Percentiles rank a stretch among this genome's conserved stretches.
These are phyloP conservation scores for Nitzschia putrida DNA, from an alignment of 108 stramenopile genomes.

Conservation along the genomic window DNA sequence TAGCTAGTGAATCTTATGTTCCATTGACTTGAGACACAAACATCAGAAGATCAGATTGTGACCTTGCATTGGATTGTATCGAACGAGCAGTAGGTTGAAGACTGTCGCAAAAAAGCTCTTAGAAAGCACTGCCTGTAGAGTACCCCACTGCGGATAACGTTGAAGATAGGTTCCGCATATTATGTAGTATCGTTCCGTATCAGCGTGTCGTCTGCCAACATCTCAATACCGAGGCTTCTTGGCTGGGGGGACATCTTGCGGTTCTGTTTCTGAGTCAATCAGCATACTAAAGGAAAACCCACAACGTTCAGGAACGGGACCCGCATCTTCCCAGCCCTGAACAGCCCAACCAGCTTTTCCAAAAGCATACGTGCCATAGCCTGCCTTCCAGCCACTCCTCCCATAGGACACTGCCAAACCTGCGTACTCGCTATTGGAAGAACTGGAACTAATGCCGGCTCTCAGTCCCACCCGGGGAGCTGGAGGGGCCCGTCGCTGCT, in stretches of 20 bases:
- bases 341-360: conserved; percentile 82
- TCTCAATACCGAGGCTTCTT: conserved; percentile 21
- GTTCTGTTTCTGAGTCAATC: conserved; percentile 5
- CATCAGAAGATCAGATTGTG: too few relatives aligned
- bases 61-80: too few relatives aligned
- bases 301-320: conserved; percentile 56
- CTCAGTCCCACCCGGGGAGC: conserved; percentile 61
- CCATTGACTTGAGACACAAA: too few relatives aligned
- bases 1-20: too few relatives aligned
- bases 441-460: conserved; percentile 57
- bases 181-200: too few relatives aligned
- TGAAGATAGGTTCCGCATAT: too few relatives aligned
- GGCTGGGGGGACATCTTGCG: background rate
- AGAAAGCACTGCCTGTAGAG: too few relatives aligned
- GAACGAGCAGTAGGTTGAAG: too few relatives aligned
- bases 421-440: conserved; percentile 70
- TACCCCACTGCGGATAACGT: too few relatives aligned
- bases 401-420: conserved; percentile 83
- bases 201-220: too few relatives aligned
- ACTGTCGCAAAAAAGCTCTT: too few relatives aligned
- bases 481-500: conserved; percentile 47
- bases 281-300: conserved; percentile 83
- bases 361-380: conserved; percentile 84
- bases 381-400: conserved; percentile 83
- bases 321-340: conserved; percentile 80